Base-by-base conservation (phyloP, 192 early-diverging fungal species). In the Coemansia reversa region DNA sequence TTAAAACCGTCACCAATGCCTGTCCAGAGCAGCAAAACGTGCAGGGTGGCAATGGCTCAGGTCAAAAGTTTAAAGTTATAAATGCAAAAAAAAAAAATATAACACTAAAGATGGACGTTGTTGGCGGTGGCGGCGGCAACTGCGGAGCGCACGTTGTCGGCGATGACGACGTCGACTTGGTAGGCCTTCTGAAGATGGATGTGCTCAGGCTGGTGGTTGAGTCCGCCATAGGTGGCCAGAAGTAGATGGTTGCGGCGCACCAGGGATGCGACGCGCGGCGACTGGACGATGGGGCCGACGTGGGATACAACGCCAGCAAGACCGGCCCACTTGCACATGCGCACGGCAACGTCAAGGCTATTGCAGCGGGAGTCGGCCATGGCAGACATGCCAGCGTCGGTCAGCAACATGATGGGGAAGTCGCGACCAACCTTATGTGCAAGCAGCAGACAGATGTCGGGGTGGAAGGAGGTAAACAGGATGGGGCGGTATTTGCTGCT, bases 381-480 rank as follows among this genome's bases (percentile, higher is more conserved):
- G 7, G 70, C 79, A 2, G 83, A 69, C 24, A 86, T 87, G 25
- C 93, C 93, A 28, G 86, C 93, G 57, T 93, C 91, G 0, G 94
- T 94, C 60, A 98, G 82, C 76, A 95, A 91, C 70, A 96, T 91
- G n/a, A 96, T 88, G 2, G 94, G 94, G 66, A 92, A 92, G 53
- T 70, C 69, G 58, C 86, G 87, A 50, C 87, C 88, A 62, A 94
- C 89, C 80, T 98, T 98, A 70, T 92, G 79, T 30, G 89, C 91
- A 14, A 95, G 79, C 69, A 94, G 72, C 49, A 93, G 73, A 64
- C 91, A 93, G 56, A 90, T 85, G 62, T 96, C 94, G 0, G 96
- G 91, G 69, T 96, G 92, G 72, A 98, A 98, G 18, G 90, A 90
- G 0, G 94, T 94, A 77, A 98, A 96, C 56, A 94, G 89, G 30